Evolutionary conservation across 2,329 filamentous ascomycete genomes (phyloP), one percentile per base, ranked within the genome.

Genomic region (Botrytis hyacinthi): DNA sequence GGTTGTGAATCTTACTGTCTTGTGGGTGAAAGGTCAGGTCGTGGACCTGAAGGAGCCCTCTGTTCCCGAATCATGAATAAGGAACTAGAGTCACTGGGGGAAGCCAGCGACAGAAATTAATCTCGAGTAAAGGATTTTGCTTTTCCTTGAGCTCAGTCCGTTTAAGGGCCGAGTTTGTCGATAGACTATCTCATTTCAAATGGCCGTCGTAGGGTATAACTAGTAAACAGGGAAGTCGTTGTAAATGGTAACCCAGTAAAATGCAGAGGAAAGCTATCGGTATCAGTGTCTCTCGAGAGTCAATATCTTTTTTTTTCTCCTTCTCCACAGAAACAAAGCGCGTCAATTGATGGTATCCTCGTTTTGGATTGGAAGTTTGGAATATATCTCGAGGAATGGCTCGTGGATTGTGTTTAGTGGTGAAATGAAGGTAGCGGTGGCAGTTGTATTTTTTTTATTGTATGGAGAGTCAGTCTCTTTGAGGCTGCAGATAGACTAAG

Each of bases 21-120:
- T 80, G 85, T 85, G 73, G 87, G 85, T 76, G 87, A 88, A 80
- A 86, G 85, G 82, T 86, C 85, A 83, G 87, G 86, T 86, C 86
- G 85, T 81, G 86, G 85, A 84, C 87, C 88, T 86, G 87, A 86
- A 83, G 87, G 85, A 82, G 84, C 83, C 82, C 84, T 85, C 83
- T 86, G 84, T 82, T 89, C 85, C 82, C 84, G 84, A 82, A 85
- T 84, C 86, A 88, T 88, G 76, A 77, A 76, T 74, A 60, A 61
- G 59, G 48, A 32, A 70, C 70, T 59, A 60, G 61, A 63, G 73
- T 75, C 75, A 72, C 70, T 74, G 73, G 76, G 74, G 70, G 59
- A 68, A 46, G 73, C 76, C 74, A 76, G 76, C 75, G 74, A 76
- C 74, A 67, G 62, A 71, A 73, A 72, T 71, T 74, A 73, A 72